Conservation (phyloP, 352 stramenopile species). For the Globisporangium viniferum region DNA sequence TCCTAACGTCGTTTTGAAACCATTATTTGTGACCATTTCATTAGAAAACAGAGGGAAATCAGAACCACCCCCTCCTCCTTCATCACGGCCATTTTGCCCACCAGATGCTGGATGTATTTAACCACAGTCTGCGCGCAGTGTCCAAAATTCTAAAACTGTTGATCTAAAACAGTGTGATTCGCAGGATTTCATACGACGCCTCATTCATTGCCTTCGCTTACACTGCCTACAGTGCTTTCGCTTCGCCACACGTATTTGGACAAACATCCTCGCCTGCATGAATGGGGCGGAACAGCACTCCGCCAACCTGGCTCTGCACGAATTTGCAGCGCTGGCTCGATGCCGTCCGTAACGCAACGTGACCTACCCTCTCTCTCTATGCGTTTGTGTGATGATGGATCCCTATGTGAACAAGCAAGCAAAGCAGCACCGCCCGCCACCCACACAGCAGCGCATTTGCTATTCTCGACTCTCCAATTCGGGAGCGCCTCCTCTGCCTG, state of each 20-base stretch:
- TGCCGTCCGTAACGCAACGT: background rate
- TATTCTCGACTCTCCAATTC: background rate
- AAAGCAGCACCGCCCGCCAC: background rate
- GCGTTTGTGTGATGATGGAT: background rate
- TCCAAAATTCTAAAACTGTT: too few species aligned
- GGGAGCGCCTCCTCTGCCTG: background rate
- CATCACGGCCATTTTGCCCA: background rate
- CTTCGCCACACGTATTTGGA: background rate
- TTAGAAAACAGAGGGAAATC: background rate
- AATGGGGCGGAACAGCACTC: background rate
- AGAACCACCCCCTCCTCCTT: background rate
- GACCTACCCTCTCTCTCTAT: background rate
- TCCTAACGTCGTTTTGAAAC: background rate
- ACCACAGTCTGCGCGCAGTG: background rate
- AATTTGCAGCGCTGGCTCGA: background rate
- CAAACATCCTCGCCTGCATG: background rate
- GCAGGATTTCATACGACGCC: too few species aligned
- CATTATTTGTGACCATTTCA: background rate
- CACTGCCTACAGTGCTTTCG: background rate
- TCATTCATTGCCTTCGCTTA: too few species aligned
- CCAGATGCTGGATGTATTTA: background rate
- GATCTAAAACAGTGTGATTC: too few species aligned
- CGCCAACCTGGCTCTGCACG: background rate
- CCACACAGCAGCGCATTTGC: background rate
- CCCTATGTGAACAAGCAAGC: background rate